Evolutionary conservation across 2,329 filamentous ascomycete species (phyloP).

Genomic region (Pseudogymnoascus sp.): DNA sequence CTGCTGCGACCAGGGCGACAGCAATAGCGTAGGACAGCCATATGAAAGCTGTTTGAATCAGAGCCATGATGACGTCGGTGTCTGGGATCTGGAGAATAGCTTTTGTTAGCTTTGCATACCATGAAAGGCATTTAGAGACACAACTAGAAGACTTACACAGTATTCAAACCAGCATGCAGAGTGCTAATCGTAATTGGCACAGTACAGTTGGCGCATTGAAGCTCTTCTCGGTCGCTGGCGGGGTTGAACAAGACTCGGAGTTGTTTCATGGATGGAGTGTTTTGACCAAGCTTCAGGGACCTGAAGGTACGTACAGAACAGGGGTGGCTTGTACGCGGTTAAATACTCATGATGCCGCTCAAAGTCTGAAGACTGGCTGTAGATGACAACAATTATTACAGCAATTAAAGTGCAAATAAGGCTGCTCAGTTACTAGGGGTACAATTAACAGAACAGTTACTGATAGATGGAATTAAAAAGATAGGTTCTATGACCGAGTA

Average conservation of each 20-base stretch:
- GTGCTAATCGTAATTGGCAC: background rate
- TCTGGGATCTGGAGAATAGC: background rate
- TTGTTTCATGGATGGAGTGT: background rate
- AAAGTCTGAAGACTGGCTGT: too few species aligned
- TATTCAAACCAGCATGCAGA: background rate
- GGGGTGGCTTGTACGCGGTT: background rate
- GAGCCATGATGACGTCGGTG: slow-evolving; percentile 26
- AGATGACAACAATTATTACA: too few species aligned
- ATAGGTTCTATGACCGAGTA: too few species aligned
- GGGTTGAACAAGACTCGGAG: background rate
- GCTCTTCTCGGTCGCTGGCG: background rate
- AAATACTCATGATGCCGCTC: too few species aligned
- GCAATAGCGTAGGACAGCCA: slow-evolving; percentile 90
- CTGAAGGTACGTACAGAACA: background rate
- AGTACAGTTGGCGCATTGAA: slow-evolving; percentile 2
- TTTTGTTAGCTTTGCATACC: background rate
- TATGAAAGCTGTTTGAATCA: slow-evolving; percentile 83
- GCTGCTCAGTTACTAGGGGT: too few species aligned
- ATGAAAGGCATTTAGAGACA: background rate
- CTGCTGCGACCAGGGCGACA: slow-evolving; percentile 64
- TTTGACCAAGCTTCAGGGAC: slow-evolving; percentile 6
- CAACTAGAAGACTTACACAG: background rate
- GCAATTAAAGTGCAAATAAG: too few species aligned
- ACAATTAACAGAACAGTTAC: too few species aligned
- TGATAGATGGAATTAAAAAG: too few species aligned